Percentiles rank a stretch among this genome's conserved stretches.
phyloP scores from a whole-genome alignment of 2,329 filamentous ascomycete species.

The Rasamsonia emersonii region DNA sequence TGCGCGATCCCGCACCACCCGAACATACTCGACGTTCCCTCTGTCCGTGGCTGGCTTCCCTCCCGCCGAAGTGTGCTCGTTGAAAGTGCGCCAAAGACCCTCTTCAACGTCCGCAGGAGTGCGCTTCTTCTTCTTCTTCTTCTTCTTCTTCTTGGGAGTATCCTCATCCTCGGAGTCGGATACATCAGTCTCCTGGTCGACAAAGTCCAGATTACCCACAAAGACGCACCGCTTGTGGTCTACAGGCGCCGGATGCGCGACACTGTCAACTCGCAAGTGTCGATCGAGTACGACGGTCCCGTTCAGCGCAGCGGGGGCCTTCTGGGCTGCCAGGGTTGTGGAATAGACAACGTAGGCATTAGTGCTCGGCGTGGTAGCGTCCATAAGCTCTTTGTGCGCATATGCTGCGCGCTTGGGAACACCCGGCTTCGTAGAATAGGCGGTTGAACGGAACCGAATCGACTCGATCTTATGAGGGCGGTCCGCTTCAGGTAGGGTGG shows the following conservation, averaged over 20 bases:
- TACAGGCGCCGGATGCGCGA: slow-evolving; percentile 74
- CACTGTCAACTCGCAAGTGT: slow-evolving; percentile 81
- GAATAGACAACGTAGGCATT: slow-evolving; percentile 93
- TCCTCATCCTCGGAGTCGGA: slow-evolving; percentile 54
- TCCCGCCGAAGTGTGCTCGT: slow-evolving; percentile 19
- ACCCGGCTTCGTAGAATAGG: slow-evolving; percentile 60
- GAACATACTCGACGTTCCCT: slow-evolving; percentile 84
- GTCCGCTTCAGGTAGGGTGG: slow-evolving; percentile 39
- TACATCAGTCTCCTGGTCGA: slow-evolving; percentile 76
- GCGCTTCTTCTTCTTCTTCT: slow-evolving; percentile 61
- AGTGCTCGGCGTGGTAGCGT: slow-evolving; percentile 80
- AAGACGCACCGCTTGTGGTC: slow-evolving; percentile 91
- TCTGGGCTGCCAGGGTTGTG: slow-evolving; percentile 63
- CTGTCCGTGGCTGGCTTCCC: slow-evolving; percentile 33
- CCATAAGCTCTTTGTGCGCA: slow-evolving; percentile 83
- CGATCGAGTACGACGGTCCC: slow-evolving; percentile 75
- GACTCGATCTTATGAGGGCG: slow-evolving; percentile 71
- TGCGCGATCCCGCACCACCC: slow-evolving; percentile 78
- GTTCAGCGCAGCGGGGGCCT: slow-evolving; percentile 70
- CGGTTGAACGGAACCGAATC: slow-evolving; percentile 86
- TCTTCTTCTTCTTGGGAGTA: slow-evolving; percentile 32
- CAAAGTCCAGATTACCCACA: slow-evolving; percentile 90
- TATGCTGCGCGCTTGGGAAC: slow-evolving; percentile 92
- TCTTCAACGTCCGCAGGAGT: slow-evolving; percentile 86
- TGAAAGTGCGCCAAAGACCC: slow-evolving; percentile 48